Evolutionary conservation across 805 yeast species (phyloP), one percentile per base, ranked within the genome.

Genomic region (Saturnispora sanitii): DNA sequence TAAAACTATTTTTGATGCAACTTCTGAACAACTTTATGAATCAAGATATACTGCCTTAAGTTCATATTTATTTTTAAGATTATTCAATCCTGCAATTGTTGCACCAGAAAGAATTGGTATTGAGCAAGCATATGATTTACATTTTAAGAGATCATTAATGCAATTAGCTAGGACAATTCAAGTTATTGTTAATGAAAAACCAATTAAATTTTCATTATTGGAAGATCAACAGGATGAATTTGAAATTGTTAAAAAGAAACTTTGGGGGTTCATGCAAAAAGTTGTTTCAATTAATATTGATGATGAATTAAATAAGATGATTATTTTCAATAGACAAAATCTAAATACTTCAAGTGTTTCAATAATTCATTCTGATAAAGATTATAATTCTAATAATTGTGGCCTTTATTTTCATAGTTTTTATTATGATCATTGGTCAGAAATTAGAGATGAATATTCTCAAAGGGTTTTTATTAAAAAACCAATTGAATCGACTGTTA

Each of bases 21-120:
- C 84, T 40, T 62, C 69, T 22, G 59, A 61, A n/a, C 75, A 75
- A 48, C 81, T 81, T 49, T 83, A 82, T 1, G 77, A 73, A 30
- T 81, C 80, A 30, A 71, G 79, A 34, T 66, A 72, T 29, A 67
- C 77, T 30, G 86, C 94, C 1, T 81, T 86, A 21, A 95, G 96
- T 0, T 87, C 95, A 0, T 90, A 83, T 55, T 66, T 90, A 41
- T 88, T 90, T 53, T 65, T 90, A 49, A 64, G 95, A 42, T 76
- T 81, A 46, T 70, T 82, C 45, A 82, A 94, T 55, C 96, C 97
- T 11, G 94, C 95, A 0, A 78, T 88, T 50, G 88, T 88, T 12
- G 77, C 86, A 26, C 96, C 96, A 0, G 94, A 84, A 43, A 68
- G 79, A 6, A 68, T 51, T 27, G 52, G 51, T 19, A 55, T 62